Evolutionary conservation across 768 basidiomycete genomes (phyloP).

Genomic region (Phanerodontia chrysosporium): DNA sequence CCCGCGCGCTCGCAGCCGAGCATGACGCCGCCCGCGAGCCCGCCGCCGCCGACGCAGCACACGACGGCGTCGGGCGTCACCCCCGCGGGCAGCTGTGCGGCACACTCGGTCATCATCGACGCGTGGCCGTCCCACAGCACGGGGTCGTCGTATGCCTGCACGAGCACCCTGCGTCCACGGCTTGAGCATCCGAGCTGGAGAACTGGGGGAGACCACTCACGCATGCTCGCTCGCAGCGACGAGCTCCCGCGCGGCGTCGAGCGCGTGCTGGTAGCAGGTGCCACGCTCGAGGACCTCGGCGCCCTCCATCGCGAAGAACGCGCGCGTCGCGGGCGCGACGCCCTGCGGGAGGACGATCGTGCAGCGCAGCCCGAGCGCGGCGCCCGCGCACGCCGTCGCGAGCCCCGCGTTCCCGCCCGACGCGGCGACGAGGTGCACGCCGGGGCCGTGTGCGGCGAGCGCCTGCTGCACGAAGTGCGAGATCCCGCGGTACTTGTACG

Average conservation of each 20-base stretch:
- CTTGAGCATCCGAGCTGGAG: neutral
- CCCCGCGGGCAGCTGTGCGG: slow-evolving; percentile 40
- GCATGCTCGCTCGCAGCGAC: slow-evolving; percentile 43
- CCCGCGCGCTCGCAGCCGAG: slow-evolving; percentile 56
- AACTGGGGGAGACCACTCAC: slow-evolving; percentile 35
- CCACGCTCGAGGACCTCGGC: slow-evolving; percentile 61
- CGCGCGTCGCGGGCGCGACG: slow-evolving; percentile 43
- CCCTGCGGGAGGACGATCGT: slow-evolving; percentile 64
- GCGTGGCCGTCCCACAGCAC: slow-evolving; percentile 72
- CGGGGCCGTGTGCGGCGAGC: slow-evolving; percentile 44
- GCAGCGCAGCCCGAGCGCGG: slow-evolving; percentile 50
- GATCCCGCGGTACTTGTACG: slow-evolving; percentile 75
- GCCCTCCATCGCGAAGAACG: slow-evolving; percentile 46
- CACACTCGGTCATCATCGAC: slow-evolving; percentile 67
- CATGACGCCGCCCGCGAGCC: slow-evolving; percentile 66
- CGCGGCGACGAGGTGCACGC: slow-evolving; percentile 61
- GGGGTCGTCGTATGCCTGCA: slow-evolving; percentile 70
- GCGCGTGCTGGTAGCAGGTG: slow-evolving; percentile 52
- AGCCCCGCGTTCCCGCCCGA: slow-evolving; percentile 83
- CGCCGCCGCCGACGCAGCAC: slow-evolving; percentile 75
- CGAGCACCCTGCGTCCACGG: slow-evolving; percentile 44
- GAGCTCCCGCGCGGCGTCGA: slow-evolving; percentile 43
- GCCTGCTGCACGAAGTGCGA: slow-evolving; percentile 56
- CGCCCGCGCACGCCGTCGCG: slow-evolving; percentile 62
- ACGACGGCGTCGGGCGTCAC: slow-evolving; percentile 61